Evolutionary conservation across 345 rosid genomes (phyloP).

Genomic region (Eucalyptus sp.): DNA sequence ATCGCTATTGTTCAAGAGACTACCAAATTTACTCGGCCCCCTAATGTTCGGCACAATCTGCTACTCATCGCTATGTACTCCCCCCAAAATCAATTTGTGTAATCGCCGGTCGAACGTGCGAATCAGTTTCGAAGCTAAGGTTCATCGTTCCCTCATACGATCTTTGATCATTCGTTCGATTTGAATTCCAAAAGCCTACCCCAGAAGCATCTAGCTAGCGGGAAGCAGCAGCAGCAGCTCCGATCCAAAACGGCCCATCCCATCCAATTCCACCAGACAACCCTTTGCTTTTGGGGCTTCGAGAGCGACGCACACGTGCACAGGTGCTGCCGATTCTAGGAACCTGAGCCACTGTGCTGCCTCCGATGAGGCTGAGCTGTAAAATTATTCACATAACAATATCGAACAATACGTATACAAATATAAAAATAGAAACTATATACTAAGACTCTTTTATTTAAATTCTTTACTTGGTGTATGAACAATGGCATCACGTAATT

Average conservation of each 20-base stretch:
- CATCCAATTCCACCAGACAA: background rate
- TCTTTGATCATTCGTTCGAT: background rate
- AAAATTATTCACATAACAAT: background rate
- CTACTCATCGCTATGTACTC: background rate
- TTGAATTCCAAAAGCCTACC: background rate
- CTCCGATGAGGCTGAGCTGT: background rate
- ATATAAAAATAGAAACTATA: background rate
- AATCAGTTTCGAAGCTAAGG: background rate
- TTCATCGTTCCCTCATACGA: background rate
- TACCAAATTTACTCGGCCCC: background rate
- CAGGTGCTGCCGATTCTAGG: constrained; percentile 8
- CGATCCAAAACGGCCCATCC: background rate
- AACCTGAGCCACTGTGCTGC: constrained; percentile 13
- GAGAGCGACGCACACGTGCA: constrained; percentile 39
- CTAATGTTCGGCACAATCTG: background rate
- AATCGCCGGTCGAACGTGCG: background rate
- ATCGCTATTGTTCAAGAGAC: background rate
- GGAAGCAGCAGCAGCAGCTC: background rate
- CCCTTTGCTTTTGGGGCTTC: background rate
- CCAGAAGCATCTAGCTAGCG: background rate
- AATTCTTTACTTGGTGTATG: background rate
- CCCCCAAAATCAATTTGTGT: background rate
- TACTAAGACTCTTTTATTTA: background rate
- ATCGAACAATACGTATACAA: background rate
- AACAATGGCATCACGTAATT: background rate